Conservation (phyloP, 116 monocot species). For the Phalaenopsis hybrid region DNA sequence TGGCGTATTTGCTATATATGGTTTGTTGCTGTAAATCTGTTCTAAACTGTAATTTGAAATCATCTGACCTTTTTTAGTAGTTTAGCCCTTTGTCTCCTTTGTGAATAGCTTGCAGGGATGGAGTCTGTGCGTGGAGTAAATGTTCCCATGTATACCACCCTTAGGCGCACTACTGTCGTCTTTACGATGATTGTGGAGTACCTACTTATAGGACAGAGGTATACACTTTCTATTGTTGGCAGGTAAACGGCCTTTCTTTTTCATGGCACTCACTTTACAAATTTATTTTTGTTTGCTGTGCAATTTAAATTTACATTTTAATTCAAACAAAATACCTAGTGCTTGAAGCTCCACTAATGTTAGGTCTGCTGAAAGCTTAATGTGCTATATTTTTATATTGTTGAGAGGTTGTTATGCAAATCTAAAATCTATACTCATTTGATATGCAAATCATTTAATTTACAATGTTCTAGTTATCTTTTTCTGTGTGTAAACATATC, state of each 20-base stretch:
- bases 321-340: background rate
- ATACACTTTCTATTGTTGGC: constrained; percentile 48
- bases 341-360: background rate
- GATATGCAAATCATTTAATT: background rate
- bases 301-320: constrained; percentile 3
- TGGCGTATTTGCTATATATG: constrained; percentile 91
- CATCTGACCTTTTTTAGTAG: background rate
- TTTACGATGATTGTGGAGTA: constrained; percentile 90
- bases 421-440: background rate
- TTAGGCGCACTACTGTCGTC: constrained; percentile 89
- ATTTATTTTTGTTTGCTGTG: background rate
- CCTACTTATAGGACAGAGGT: constrained; percentile 67
- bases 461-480: background rate
- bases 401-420: background rate
- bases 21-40: constrained; percentile 16
- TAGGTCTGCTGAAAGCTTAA: background rate
- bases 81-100: background rate
- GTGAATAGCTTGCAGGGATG: constrained; percentile 79
- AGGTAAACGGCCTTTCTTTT: constrained; percentile 42
- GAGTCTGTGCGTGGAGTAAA: constrained; percentile 95
- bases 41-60: constrained; percentile 1
- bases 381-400: background rate
- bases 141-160: constrained; percentile 96
- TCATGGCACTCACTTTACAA: background rate
- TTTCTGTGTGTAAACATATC: background rate